phyloP scores from a whole-genome alignment of 1,284 basidiomycete species.

The Cryptococcus wingfieldii region DNA sequence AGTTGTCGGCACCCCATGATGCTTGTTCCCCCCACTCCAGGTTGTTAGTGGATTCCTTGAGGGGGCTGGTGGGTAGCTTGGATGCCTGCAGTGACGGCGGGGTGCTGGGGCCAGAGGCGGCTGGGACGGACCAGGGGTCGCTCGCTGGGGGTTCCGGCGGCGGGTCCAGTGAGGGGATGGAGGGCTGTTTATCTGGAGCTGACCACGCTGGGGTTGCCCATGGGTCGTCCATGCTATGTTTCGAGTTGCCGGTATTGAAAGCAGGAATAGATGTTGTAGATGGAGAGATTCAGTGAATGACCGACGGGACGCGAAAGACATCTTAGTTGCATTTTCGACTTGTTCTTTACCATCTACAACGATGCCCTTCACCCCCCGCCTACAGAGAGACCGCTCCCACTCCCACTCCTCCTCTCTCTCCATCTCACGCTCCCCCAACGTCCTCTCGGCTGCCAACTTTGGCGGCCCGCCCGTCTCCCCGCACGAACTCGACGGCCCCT shows the following conservation, averaged over 20 bases:
- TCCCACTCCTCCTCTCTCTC: constrained; percentile 19
- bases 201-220: constrained; percentile 34
- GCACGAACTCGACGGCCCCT: constrained; percentile 2
- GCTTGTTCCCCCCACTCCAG: background rate
- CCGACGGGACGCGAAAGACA: background rate
- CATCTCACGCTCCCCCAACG: constrained; percentile 23
- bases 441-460: constrained; percentile 14
- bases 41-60: background rate
- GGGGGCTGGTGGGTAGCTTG: background rate
- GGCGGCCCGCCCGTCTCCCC: background rate
- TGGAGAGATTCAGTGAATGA: background rate
- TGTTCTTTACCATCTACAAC: background rate
- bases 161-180: background rate
- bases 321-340: background rate
- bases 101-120: background rate
- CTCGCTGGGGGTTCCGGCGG: constrained; percentile 7
- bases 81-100: background rate
- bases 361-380: background rate
- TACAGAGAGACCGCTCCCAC: background rate
- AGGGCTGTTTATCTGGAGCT: constrained; percentile 17
- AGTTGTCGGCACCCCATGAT: background rate
- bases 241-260: background rate
- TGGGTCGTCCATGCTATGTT: constrained; percentile 31
- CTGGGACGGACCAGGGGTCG: constrained; percentile 31
- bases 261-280: background rate